These are phyloP conservation scores for Pythium sp. DNA, from an alignment of 352 stramenopile genomes.

Conservation along the genomic window DNA sequence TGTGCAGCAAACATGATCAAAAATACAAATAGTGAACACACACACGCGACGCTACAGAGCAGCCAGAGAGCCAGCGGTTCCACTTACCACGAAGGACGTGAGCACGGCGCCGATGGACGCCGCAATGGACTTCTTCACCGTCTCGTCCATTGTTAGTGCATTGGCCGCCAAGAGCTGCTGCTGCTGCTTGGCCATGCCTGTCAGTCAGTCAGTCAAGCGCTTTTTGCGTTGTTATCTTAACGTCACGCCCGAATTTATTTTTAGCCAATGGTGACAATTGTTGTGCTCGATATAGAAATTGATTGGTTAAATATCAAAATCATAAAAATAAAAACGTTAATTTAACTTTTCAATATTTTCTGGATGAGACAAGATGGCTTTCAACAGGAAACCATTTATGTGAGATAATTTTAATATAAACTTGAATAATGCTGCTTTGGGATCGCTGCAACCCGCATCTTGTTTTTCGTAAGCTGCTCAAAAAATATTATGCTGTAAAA, in stretches of 20 bases:
- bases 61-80: not conserved
- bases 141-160: constrained; percentile 49
- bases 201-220: not conserved
- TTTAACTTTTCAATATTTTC: not conserved
- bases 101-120: constrained; percentile 66
- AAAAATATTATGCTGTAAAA: not conserved
- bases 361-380: not conserved
- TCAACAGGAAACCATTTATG: not conserved
- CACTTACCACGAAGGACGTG: constrained; percentile 64
- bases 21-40: not conserved
- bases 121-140: constrained; percentile 55
- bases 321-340: not conserved
- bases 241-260: not conserved
- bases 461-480: not conserved
- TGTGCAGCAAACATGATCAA: constrained; percentile 18
- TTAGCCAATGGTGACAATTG: not conserved
- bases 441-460: not conserved
- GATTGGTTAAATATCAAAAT: not conserved
- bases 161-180: not conserved
- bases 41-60: not conserved
- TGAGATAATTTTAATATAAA: not conserved
- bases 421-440: not conserved
- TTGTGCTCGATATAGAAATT: not conserved
- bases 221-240: not conserved
- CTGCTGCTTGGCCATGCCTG: constrained; percentile 4